Base-by-base conservation (phyloP, 2,329 filamentous ascomycete species). In the Fusarium sp. region DNA sequence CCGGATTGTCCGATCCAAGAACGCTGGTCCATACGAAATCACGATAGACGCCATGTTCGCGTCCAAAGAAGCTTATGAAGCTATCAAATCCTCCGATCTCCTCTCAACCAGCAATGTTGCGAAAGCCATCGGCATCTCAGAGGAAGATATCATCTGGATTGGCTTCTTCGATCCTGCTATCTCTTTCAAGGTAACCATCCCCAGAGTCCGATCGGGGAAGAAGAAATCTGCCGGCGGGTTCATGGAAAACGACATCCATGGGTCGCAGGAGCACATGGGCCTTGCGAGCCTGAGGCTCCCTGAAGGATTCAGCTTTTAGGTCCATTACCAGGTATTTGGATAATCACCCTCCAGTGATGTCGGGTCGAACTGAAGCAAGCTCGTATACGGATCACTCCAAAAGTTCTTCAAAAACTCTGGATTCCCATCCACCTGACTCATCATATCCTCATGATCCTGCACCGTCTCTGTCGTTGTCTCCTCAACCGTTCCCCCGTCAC, bases 1-100 rank as follows among this genome's bases (percentile, higher is more conserved):
- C 0, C 79, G 78, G 5, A 80, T 86, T 4, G 72, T 88, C 1
- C 82, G 87, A 1, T 86, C 84, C 19, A 89, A 88, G 73, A 88
- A 88, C 49, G 80, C 76, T 1, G 76, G 76, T 1, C 76, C 76
- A 3, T 89, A 82, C 65, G 86, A 88, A 68, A 80, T 88, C 33
- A 88, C 87, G 0, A 81, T 88, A 32, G 87, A 89, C 62, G 80
- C 87, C 40, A 85, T 89, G 59, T 89, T 89, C 72, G 76, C 76
- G 1, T 77, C 80, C 1, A 60, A 73, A 16, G 74, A 74, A 1
- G 74, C 77, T 0, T 88, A 84, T 63, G 32, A 76, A 3, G 28
- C 49, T 1, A 16, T 77, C 8, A 74, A 71, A 21, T 11, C 54
- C 2, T 73, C 75, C 0, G 35, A 30, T 0, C 21, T 78, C 2